A percentile compares a stretch with the other conserved stretches of the same genome.
phyloP scores from a whole-genome alignment of 768 basidiomycete species.

The Rhodotorula taiwanensis region DNA sequence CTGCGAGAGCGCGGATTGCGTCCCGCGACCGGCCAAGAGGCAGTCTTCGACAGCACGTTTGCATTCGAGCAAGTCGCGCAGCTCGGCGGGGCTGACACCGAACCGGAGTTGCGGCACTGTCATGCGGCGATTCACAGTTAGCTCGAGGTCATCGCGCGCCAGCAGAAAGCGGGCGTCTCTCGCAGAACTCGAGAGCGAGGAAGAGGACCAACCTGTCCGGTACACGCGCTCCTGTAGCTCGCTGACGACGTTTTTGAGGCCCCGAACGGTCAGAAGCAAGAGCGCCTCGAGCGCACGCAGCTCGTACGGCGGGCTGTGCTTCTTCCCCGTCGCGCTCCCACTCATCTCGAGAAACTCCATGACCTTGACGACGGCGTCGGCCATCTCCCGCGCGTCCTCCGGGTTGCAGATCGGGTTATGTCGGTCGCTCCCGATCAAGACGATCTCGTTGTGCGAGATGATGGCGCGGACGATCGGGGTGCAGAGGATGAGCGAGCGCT shows the following conservation, averaged over 20 bases:
- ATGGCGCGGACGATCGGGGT: constrained; percentile 29
- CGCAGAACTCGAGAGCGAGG: background rate
- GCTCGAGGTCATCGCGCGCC: no score
- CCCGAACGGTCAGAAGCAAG: constrained; percentile 26
- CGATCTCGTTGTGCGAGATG: constrained; percentile 11
- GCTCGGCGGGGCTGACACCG: constrained; percentile 30
- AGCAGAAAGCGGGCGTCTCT: background rate
- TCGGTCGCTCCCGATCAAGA: constrained; percentile 24
- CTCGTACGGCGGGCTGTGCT: constrained; percentile 25
- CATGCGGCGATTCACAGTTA: no score
- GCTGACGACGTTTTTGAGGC: constrained; percentile 12
- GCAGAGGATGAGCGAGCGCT: constrained; percentile 22
- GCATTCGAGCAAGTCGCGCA: constrained; percentile 26
- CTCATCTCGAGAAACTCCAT: constrained; percentile 19
- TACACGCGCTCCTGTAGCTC: constrained; percentile 29
- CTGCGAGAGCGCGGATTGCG: constrained; percentile 17
- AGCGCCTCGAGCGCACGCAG: constrained; percentile 30
- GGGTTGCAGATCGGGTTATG: constrained; percentile 28
- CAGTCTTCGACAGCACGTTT: constrained; percentile 32
- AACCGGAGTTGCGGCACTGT: constrained; percentile 18
- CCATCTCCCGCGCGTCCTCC: constrained; percentile 12
- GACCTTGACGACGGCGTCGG: constrained; percentile 14
- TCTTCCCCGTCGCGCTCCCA: constrained; percentile 2
- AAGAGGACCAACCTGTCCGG: constrained; percentile 3
- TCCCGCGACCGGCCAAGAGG: constrained; percentile 14